Base-by-base conservation (phyloP, 441 rosid species). In the Manihot esculenta region DNA sequence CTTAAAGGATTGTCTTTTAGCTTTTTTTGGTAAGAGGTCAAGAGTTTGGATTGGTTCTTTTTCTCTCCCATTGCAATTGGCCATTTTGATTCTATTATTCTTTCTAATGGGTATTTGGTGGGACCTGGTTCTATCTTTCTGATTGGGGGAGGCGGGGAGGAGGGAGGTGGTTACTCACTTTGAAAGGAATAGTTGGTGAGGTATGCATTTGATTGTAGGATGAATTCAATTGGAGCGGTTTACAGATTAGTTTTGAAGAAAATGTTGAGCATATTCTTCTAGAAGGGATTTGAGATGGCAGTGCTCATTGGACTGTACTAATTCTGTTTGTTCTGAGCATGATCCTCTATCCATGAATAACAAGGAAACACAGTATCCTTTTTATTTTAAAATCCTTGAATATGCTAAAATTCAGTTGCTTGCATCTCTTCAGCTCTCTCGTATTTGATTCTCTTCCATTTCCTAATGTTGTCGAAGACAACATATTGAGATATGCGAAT, bases 201-300 rank as follows among this genome's bases (percentile, higher is more conserved):
- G 23, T 69, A 57, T 69, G 30, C 15, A 26, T 11, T 42, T 69
- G 55, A 47, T 59, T 20, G 30, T 47, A 5, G 65, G 30, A 30
- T 45, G 72, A 45, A 69, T 55, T 23, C 12, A 68, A 35, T 51
- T 51, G 20, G 60, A 65, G 58, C n/a, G 58, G 11, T 64, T 48
- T 14, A 7, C 10, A 51, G 7, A 17, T 64, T 13, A 24, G 53
- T 9, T 26, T 7, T 64, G 35, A 62, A 42, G 51, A 20, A 42
- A 11, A 3, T 44, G 17, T 42, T 62, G 15, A 47, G 35, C 53
- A 44, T 44, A 56, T 44, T 45, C 18, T 27, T 45, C 18, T 27
- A 12, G 10, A 64, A 45, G 54, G 5, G 55, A 8, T 44, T 62
- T 63, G 20, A 1, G 56, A 48, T 47, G 68, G 35, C 23, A 24